phyloP scores from a whole-genome alignment of 169 alveolate genomes.

The Eimeria tenella region DNA sequence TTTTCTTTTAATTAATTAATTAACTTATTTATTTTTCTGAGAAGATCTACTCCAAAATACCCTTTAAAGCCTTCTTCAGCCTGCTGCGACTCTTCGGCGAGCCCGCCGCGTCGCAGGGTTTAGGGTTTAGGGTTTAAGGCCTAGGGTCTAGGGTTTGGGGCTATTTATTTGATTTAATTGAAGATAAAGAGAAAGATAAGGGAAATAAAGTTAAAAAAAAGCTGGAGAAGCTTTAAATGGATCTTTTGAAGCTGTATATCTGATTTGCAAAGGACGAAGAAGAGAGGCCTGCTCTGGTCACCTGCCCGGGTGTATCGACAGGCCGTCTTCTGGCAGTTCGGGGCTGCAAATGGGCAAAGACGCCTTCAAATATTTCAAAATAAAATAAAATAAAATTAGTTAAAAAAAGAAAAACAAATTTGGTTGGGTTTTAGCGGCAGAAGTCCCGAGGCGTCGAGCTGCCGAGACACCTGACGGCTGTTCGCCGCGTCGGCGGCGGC shows the following conservation, averaged over 20 bases:
- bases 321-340: too few relatives aligned
- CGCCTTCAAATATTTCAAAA: too few relatives aligned
- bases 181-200: not conserved
- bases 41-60: not conserved
- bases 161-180: not conserved
- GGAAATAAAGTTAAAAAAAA: not conserved
- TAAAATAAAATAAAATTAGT: too few relatives aligned
- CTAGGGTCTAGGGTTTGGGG: not conserved
- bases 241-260: too few relatives aligned
- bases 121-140: not conserved
- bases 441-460: too few relatives aligned
- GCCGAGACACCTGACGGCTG: too few relatives aligned
- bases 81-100: not conserved
- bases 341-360: too few relatives aligned
- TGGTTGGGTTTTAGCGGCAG: too few relatives aligned
- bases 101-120: not conserved
- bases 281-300: too few relatives aligned
- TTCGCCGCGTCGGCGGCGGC: too few relatives aligned
- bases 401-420: not conserved
- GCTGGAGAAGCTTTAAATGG: not conserved
- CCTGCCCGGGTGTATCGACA: too few relatives aligned
- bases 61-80: not conserved
- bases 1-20: not conserved
- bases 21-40: not conserved
- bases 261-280: too few relatives aligned